phyloP scores from a whole-genome alignment of 345 rosid genomes.

The Citropsis articulata region DNA sequence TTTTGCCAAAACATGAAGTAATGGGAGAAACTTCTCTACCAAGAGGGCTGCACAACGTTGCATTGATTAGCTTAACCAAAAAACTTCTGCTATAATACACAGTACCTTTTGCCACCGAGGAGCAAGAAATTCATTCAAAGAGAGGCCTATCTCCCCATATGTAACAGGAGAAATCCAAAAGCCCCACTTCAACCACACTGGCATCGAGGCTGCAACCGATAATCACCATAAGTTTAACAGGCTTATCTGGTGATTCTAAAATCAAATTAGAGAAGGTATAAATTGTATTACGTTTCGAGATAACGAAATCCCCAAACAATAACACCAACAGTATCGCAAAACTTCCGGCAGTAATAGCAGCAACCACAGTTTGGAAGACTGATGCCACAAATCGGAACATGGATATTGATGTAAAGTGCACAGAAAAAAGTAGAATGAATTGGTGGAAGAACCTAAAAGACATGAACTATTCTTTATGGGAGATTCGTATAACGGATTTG shows the following conservation, averaged over 20 bases:
- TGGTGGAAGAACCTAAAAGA: neutral
- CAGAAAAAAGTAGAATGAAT: neutral
- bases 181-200: constrained; percentile 68
- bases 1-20: neutral
- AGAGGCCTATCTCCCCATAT: constrained; percentile 62
- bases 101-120: constrained; percentile 64
- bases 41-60: too few relatives aligned
- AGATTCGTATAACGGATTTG: too few relatives aligned
- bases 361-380: neutral
- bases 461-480: neutral
- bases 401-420: neutral
- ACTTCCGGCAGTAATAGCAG: neutral
- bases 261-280: neutral
- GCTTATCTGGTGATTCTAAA: neutral
- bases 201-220: constrained; percentile 56
- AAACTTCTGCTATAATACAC: neutral
- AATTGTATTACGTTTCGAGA: neutral
- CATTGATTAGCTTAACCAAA: neutral
- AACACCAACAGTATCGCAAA: neutral
- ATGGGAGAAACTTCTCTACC: too few relatives aligned
- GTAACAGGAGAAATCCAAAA: constrained; percentile 65
- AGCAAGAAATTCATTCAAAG: constrained; percentile 64
- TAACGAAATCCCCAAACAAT: neutral
- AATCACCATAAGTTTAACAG: neutral
- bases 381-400: neutral